Evolutionary conservation across 208 protist species (phyloP).

Genomic region (Tritrichomonas musculus): DNA sequence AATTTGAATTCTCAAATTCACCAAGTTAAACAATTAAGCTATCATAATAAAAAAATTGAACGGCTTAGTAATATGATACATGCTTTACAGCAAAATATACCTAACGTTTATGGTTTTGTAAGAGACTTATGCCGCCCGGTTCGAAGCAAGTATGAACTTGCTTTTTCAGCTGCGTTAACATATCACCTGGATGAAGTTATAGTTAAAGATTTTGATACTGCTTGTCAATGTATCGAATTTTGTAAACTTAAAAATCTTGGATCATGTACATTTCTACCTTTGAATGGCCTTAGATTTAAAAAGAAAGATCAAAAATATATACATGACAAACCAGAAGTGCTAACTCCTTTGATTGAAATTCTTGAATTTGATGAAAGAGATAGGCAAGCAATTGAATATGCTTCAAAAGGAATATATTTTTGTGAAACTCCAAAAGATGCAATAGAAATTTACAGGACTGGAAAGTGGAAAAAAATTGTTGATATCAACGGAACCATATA

Average conservation of each 20-base stretch:
- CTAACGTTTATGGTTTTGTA: not conserved
- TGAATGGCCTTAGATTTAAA: not conserved
- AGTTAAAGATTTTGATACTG: not conserved
- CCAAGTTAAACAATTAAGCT: not conserved
- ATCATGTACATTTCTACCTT: not conserved
- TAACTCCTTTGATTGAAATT: not conserved
- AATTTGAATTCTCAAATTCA: not conserved
- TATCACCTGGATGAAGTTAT: not conserved
- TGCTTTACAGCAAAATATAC: not conserved
- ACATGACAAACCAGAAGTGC: too few relatives aligned
- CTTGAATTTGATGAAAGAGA: not conserved
- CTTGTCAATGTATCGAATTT: not conserved
- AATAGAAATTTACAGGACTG: not conserved
- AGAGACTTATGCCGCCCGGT: not conserved
- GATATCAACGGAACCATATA: not conserved
- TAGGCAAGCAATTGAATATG: not conserved
- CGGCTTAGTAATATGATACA: not conserved
- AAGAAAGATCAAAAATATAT: not conserved
- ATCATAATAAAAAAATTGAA: not conserved
- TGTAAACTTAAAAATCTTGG: not conserved
- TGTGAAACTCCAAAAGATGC: not conserved
- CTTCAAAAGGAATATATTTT: not conserved
- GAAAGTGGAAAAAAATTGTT: constrained; percentile 8
- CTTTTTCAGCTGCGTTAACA: not conserved
- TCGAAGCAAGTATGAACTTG: not conserved